phyloP scores from a whole-genome alignment of 768 basidiomycete genomes.

The Hydnomerulius pinastri region DNA sequence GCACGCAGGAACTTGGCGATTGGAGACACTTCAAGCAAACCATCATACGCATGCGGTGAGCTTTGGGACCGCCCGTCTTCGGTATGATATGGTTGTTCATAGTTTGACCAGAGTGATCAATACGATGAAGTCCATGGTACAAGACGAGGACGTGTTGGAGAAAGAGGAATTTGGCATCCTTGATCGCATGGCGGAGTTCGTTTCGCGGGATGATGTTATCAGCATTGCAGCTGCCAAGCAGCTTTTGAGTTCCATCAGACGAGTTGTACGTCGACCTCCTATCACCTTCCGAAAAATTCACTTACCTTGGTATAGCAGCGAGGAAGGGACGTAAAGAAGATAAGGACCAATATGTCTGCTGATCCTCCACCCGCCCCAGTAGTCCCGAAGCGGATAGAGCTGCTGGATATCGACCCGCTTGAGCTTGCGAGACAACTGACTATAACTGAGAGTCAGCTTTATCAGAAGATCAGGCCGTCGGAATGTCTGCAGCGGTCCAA shows the following conservation, averaged over 20 bases:
- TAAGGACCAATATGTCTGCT: slow-evolving; percentile 36
- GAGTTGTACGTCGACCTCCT: slow-evolving; percentile 42
- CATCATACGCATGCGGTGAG: slow-evolving; percentile 60
- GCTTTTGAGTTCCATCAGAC: slow-evolving; percentile 48
- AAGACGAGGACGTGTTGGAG: slow-evolving; percentile 53
- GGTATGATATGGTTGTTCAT: neutral
- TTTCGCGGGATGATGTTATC: slow-evolving; percentile 41
- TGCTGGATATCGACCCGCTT: slow-evolving; percentile 61
- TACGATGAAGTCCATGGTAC: slow-evolving; percentile 61
- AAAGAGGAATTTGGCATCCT: slow-evolving; percentile 55
- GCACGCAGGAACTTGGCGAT: slow-evolving; percentile 43
- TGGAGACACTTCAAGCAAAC: slow-evolving; percentile 62
- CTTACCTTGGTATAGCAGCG: slow-evolving; percentile 17
- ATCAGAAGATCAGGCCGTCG: slow-evolving; percentile 56
- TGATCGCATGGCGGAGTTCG: slow-evolving; percentile 54
- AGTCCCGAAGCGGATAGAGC: slow-evolving; percentile 47
- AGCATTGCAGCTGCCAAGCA: slow-evolving; percentile 49
- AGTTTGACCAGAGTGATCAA: slow-evolving; percentile 60
- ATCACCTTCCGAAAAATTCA: neutral
- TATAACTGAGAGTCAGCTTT: slow-evolving; percentile 60
- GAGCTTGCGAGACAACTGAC: slow-evolving; percentile 72
- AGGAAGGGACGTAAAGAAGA: slow-evolving; percentile 36
- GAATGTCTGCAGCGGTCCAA: slow-evolving; percentile 64
- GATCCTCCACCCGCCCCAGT: slow-evolving; percentile 53
- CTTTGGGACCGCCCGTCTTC: neutral